A percentile compares a stretch with the other conserved stretches of the same genome.
Evolutionary conservation across 2,329 filamentous ascomycete genomes (phyloP).

Genomic region (Diplocarpon mali): DNA sequence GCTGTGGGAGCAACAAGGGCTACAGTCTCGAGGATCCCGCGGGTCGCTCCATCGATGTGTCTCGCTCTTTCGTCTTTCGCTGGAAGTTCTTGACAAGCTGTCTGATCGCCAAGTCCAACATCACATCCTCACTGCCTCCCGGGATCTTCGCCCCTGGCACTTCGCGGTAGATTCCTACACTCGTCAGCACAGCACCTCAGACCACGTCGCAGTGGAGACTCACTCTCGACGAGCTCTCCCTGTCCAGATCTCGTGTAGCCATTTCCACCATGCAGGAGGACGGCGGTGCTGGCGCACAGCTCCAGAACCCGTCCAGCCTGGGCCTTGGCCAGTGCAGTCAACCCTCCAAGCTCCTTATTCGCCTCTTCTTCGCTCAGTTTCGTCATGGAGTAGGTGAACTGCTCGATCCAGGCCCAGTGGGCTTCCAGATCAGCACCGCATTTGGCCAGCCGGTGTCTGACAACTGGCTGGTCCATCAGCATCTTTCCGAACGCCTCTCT

Average conservation of each 20-base stretch:
- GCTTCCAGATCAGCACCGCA: conserved; percentile 57
- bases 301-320: conserved; percentile 61
- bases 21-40: conserved; percentile 34
- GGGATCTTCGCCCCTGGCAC: conserved; percentile 52
- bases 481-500: conserved; percentile 57
- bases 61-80: conserved; percentile 42
- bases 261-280: conserved; percentile 64
- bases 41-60: conserved; percentile 22
- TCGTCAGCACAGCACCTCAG: background rate
- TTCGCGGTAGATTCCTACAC: conserved; percentile 48
- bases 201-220: conserved; percentile 27
- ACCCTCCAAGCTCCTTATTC: conserved; percentile 54
- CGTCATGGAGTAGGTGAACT: conserved; percentile 57
- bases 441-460: conserved; percentile 62
- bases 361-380: conserved; percentile 47
- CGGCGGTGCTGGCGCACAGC: conserved; percentile 57
- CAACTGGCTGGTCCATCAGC: conserved; percentile 64
- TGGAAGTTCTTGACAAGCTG: conserved; percentile 62
- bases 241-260: conserved; percentile 60
- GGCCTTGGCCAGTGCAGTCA: conserved; percentile 63
- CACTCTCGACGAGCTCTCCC: conserved; percentile 60
- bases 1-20: no score
- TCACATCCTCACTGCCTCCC: conserved; percentile 62
- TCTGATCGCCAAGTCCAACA: conserved; percentile 57
- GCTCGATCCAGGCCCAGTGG: conserved; percentile 62